Evolutionary conservation across 768 basidiomycete genomes (phyloP), one percentile per base, ranked within the genome.

Genomic region (Dacryopinax primogenitus): DNA sequence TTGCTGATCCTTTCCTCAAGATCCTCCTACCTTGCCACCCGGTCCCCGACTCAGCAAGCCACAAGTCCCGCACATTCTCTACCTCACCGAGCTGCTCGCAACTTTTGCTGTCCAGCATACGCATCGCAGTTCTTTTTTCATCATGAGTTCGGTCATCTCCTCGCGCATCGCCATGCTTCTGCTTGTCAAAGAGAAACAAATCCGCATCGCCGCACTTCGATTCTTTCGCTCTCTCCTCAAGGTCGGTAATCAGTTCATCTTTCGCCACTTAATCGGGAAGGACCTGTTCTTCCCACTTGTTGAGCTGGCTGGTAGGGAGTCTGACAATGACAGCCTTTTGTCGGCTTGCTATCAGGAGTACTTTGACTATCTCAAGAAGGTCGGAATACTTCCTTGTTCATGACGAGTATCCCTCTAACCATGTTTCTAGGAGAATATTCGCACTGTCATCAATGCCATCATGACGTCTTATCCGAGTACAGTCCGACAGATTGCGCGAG

Each of bases 301-400:
- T 65, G 86, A 91, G 67, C 77, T 96, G 66, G 87, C 91, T n/a
- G 72, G 87, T 32, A 82, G 83, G 67, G 94, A 96, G 75, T 87
- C 88, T 34, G 78, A 81, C 63, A 81, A 90, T 66, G 96, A 99
- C 74, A 99, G 94, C 76, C 81, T 99, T 67, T 78, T 99, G 64
- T 90, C 87, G 70, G 93, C 92, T 70, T 91, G 93, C 37, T 97
- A 92, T 78, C 87, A 96, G 74, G 96, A 98, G 74, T 88, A 90
- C 68, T 93, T 98, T 71, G 96, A 99, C 70, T 82, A 84, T 69
- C 88, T 98, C 75, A 86, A 92, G 64, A 82, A 84, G 77, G 93
- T 94, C 67, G 68, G 83, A 75, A 21, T 51, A 1, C n/a, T 58
- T 23, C 12, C 37, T 26, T 26, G 18, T 63, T 35, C 37, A 23